phyloP scores from a whole-genome alignment of 371 early-diverging fungal species.

The Neoconidiobolus thromboides region DNA sequence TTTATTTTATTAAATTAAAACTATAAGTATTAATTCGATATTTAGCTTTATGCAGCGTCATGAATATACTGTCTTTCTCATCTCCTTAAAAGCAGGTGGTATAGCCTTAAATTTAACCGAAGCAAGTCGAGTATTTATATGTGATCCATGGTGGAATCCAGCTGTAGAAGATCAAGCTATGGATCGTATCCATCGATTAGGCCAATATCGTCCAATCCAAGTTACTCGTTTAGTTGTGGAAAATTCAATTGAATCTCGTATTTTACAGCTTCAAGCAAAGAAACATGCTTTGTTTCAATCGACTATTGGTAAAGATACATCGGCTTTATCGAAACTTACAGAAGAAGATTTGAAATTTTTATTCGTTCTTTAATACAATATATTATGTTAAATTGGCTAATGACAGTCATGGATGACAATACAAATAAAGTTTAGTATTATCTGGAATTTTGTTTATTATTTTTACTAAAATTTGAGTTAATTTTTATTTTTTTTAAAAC shows the following conservation, averaged over 20 bases:
- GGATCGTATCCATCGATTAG: slow-evolving; percentile 85
- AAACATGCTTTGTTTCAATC: slow-evolving; percentile 80
- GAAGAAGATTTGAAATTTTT: slow-evolving; percentile 76
- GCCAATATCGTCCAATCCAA: slow-evolving; percentile 72
- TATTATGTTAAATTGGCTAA: too few relatives aligned
- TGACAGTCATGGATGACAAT: too few relatives aligned
- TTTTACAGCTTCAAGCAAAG: slow-evolving; percentile 86
- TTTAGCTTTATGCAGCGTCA: slow-evolving; percentile 62
- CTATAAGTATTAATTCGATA: slow-evolving; percentile 9
- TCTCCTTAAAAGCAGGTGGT: slow-evolving; percentile 88
- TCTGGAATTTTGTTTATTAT: too few relatives aligned
- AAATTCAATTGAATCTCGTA: slow-evolving; percentile 88
- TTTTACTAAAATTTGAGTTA: too few relatives aligned
- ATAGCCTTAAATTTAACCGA: slow-evolving; percentile 91
- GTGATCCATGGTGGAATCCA: slow-evolving; percentile 93
- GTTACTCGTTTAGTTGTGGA: slow-evolving; percentile 81
- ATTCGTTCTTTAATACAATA: slow-evolving; percentile 38
- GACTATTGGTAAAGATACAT: slow-evolving; percentile 63
- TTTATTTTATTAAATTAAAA: not conserved
- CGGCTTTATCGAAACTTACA: slow-evolving; percentile 41
- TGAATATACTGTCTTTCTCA: slow-evolving; percentile 68
- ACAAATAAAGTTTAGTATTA: too few relatives aligned
- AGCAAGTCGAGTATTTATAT: slow-evolving; percentile 78
- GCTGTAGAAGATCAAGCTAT: slow-evolving; percentile 48
- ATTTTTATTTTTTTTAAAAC: too few relatives aligned